Base-by-base conservation (phyloP, 2,329 filamentous ascomycete genomes). In the Cladosporium phlei region DNA sequence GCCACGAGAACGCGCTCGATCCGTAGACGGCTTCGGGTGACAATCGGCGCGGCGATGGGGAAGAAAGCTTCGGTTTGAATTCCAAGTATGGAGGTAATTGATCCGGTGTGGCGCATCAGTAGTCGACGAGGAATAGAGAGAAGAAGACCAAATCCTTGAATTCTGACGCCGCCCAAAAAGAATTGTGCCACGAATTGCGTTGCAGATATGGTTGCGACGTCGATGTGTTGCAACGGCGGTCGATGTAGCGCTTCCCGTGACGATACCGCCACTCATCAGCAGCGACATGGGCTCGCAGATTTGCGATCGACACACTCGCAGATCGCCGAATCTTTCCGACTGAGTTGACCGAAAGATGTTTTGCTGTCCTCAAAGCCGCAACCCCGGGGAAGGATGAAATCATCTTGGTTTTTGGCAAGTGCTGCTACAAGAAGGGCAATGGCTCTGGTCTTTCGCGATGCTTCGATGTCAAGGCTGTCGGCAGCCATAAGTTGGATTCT, bases 181-280 rank as follows among this genome's bases (percentile, higher is more conserved):
- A 43, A 43, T 5, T 43, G 39, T 12, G 34, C 39, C 39, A 43
- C 34, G 29, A 33, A 43, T 43, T 2, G 39, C 39, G 12, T 43
- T 43, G 20, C 29, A 19, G 14, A 43, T 43, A 5, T 14, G 19
- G n/a, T 33, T 29, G 11, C 14, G 4, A 5, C 24, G 20, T 12
- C 28, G 28, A 10, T 32, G 11, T 14, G 16, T 4, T 1, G 39
- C 39, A 8, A 34, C 19, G 25, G 39, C 29, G 2, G 39, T 24
- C n/a, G 34, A 22, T 5, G 34, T 43, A 14, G 39, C 39, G 17
- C 34, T 43, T 19, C 34, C 39, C 5, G 39, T 43, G 9, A 43
- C 39, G 4, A 29, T 43, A 14, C 34, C 39, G 29, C 39, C 39
- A 16, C 29, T 34, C 25, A 33, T 21, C 20, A 43, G 3, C 5